phyloP scores from a whole-genome alignment of 2,329 filamentous ascomycete genomes.

The Ilyonectria destructans region DNA sequence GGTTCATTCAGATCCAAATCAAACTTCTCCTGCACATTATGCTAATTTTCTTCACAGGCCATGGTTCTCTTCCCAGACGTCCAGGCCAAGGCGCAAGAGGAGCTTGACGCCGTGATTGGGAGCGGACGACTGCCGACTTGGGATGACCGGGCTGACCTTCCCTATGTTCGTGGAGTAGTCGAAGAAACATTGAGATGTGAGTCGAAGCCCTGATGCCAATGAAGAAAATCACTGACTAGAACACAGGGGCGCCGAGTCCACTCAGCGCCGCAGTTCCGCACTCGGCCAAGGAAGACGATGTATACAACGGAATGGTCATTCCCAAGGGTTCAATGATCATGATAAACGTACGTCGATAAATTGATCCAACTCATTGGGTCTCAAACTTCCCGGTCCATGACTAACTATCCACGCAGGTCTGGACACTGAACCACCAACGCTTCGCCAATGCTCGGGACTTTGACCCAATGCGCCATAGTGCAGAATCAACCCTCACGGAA shows the following conservation, averaged over 20 bases:
- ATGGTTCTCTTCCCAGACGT: constrained; percentile 26
- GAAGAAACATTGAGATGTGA: constrained; percentile 16
- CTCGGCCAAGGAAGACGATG: constrained; percentile 4
- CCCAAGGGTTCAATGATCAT: constrained; percentile 17
- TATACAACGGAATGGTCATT: constrained; percentile 17
- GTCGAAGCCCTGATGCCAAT: background rate
- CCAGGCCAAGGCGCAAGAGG: constrained; percentile 6
- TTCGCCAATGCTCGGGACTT: constrained; percentile 8
- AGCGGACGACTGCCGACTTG: constrained; percentile 6
- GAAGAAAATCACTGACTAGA: background rate
- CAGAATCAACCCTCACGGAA: constrained; percentile 7
- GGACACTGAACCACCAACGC: constrained; percentile 17
- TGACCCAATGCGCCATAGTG: constrained; percentile 9
- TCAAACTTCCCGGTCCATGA: background rate
- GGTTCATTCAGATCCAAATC: background rate
- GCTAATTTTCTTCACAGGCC: background rate
- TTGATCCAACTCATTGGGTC: background rate
- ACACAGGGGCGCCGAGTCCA: constrained; percentile 10
- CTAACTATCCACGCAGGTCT: background rate
- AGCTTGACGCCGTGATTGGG: constrained; percentile 15
- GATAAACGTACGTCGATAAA: background rate
- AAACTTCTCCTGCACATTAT: too few species aligned
- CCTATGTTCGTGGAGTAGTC: constrained; percentile 7
- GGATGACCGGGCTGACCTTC: constrained; percentile 7
- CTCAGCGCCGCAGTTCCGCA: constrained; percentile 12